Base-by-base conservation (phyloP, 495 filamentous ascomycete genomes). In the Umbilicaria muhlenbergii region DNA sequence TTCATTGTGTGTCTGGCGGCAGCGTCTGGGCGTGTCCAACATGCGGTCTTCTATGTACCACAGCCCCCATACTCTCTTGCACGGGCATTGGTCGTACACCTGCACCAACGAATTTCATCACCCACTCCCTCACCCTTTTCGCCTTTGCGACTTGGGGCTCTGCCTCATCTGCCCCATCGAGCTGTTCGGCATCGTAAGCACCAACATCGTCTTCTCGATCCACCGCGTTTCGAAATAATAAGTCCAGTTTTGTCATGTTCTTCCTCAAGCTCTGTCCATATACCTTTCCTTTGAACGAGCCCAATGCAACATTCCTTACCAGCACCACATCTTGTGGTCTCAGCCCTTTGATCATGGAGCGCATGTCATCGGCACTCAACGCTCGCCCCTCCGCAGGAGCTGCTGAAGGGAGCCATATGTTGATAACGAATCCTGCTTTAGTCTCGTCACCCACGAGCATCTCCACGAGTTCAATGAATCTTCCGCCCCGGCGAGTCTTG, bases 381-480 rank as follows among this genome's bases (percentile, higher is more conserved):
- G 47, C 41, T 34, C 55, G 34, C 15, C 48, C 44, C 44, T 52
- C 57, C 60, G 10, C 49, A 50, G 5, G 62, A 52, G 38, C 42
- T 48, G 38, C 41, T 12, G 39, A 24, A 3, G 67, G 58, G 12
- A 93, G 65, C 89, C 89, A 95, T 49, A 94, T 81, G 21, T 80
- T 89, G 46, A 95, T 63, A 11, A 68, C 73, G 58, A 95, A 93
- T 12, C 83, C 83, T 11, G 82, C 77, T 39, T 69, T 74, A 2
- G 86, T 91, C 43, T 94, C 86, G 54, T 96, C 89, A 11, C 82
- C 87, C 1, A 94, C 83, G 1, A 86, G 67, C 5, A 92, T 57
- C 52, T 93, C 86, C 32, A 86, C 62, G 0, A 93, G 67, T 32
- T 80, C 68, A 37, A 79, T 68, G 14, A 46, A 41, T 14, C 51